A percentile compares a stretch with the other conserved stretches of the same genome.
phyloP scores from a whole-genome alignment of 495 filamentous ascomycete species.

The Tetracladium marchalianum region DNA sequence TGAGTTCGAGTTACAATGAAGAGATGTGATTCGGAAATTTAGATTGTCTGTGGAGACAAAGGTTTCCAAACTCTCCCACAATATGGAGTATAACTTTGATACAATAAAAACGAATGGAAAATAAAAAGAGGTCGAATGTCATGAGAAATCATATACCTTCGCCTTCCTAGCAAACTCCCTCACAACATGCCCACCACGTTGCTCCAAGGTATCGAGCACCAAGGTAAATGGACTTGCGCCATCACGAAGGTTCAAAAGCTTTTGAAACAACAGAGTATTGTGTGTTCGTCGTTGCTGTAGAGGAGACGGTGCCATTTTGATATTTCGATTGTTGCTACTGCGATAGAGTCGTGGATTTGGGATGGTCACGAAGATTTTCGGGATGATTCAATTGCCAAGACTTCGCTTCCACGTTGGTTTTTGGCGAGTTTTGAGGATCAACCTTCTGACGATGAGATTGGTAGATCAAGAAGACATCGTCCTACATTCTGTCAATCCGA shows the following conservation, averaged over 20 bases:
- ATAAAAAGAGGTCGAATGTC: neutral
- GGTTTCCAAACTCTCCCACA: neutral
- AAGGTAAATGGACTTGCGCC: slow-evolving; percentile 78
- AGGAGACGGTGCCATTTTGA: slow-evolving; percentile 36
- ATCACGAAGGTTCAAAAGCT: slow-evolving; percentile 68
- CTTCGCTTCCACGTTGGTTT: no score
- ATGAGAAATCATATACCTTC: slow-evolving; percentile 39
- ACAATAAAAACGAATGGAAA: neutral
- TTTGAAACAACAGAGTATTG: slow-evolving; percentile 77
- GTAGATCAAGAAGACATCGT: no score
- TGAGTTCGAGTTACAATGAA: neutral
- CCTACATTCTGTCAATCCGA: no score
- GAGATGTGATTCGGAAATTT: neutral
- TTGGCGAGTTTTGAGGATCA: no score
- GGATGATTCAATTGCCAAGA: no score
- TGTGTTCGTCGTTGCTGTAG: slow-evolving; percentile 70
- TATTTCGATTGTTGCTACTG: neutral
- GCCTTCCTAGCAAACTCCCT: slow-evolving; percentile 66
- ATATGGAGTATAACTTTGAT: neutral
- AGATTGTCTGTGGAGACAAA: neutral
- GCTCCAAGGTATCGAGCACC: slow-evolving; percentile 76
- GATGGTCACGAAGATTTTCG: neutral
- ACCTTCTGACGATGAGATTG: no score
- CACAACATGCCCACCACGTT: slow-evolving; percentile 61
- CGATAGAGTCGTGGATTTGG: neutral